Conservation (phyloP, 2,329 filamentous ascomycete species). For the Thelonectria rubi region DNA sequence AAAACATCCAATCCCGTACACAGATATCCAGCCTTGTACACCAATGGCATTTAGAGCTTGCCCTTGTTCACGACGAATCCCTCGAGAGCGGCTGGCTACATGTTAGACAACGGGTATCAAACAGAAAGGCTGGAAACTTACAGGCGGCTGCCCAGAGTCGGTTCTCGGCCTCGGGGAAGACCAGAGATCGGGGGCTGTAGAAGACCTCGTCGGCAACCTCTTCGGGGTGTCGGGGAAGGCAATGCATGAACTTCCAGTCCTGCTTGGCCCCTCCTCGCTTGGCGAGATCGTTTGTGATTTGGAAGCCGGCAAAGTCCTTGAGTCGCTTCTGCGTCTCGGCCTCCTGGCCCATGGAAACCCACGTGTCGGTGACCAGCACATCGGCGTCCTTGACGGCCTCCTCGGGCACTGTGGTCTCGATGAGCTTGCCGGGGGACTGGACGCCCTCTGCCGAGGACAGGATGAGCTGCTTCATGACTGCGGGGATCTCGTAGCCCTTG, state of each 20-base stretch:
- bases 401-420: conserved; percentile 81
- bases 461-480: conserved; percentile 78
- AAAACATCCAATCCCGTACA: conserved; percentile 22
- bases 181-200: conserved; percentile 83
- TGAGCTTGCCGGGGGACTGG: conserved; percentile 69
- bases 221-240: conserved; percentile 88
- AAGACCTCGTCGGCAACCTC: conserved; percentile 97
- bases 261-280: conserved; percentile 85
- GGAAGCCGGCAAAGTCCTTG: conserved; percentile 86
- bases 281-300: conserved; percentile 88
- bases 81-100: conserved; percentile 73
- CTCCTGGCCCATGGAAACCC: conserved; percentile 99
- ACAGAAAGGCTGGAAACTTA: conserved; percentile 51
- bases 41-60: conserved; percentile 59
- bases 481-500: conserved; percentile 82
- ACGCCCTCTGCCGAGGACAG: conserved; percentile 66
- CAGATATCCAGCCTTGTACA: conserved; percentile 28
- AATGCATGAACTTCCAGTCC: conserved; percentile 99
- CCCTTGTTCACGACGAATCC: conserved; percentile 96
- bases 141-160: conserved; percentile 88
- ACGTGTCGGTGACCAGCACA: conserved; percentile 94
- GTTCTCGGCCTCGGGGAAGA: conserved; percentile 95
- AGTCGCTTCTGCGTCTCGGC: conserved; percentile 80
- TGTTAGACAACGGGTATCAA: conserved; percentile 27
- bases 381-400: conserved; percentile 88